Base-by-base conservation (phyloP, 2,329 filamentous ascomycete genomes). In the Pseudogymnoascus sp. region DNA sequence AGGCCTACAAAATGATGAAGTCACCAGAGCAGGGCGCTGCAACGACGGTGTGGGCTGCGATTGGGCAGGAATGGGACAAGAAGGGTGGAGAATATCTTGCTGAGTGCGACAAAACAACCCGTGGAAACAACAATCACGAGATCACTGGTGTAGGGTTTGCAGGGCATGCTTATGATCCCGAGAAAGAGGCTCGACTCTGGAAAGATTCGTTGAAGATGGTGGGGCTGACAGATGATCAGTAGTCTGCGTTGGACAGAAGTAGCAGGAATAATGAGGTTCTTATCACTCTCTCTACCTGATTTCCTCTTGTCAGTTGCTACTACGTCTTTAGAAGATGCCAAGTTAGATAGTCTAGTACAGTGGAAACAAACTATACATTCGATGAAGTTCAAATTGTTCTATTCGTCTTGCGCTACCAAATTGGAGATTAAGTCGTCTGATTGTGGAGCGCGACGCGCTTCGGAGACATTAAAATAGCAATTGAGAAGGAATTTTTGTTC, bases 11-110 rank as follows among this genome's bases (percentile, higher is more conserved):
- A 12, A 21, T 45, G 9, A 55, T 67, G 33, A 67, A 67, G 65
- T 78, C 79, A 28, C 4, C 33, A 6, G 65, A 64, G 28, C 66
- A 67, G 38, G 67, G 78, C 7, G 78, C 77, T 62, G 76, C 78
- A 4, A 80, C 78, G 21, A 73, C 68, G 1, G 74, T 79, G 2
- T 76, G 72, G 68, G 77, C 77, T 1, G 77, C 76, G 21, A 60
- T 67, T 28, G 65, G 64, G 3, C 63, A 61, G 59, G 64, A 63
- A 33, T 67, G 61, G 60, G 67, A 81, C 69, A 76, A 73, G 1
- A 77, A 74, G 65, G 81, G 79, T 2, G 80, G 79, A 3, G 75
- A 71, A 64, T 83, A 81, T 66, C 66, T 83, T 25, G 72, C 72
- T 16, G 69, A 81, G 61, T 78, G 77, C 65, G 68, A 71, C n/a